Conservation (phyloP, 306 rosid species). For the Cucurbita maxima region DNA sequence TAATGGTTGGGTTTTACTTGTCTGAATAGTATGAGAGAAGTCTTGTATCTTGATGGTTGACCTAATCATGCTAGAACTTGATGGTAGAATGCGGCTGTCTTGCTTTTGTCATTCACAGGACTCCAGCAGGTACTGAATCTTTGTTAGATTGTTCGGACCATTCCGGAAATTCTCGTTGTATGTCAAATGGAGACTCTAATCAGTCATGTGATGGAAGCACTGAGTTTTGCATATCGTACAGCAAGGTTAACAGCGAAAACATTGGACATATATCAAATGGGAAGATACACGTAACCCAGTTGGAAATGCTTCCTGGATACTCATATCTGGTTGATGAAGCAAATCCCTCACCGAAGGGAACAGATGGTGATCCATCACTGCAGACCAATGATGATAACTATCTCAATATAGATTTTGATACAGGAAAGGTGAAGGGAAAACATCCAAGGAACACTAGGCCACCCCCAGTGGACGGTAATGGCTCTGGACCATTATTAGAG, state of each 20-base stretch:
- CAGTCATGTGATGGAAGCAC: slow-evolving; percentile 33
- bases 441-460: slow-evolving; percentile 22
- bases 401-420: slow-evolving; percentile 31
- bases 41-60: neutral
- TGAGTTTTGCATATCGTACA: slow-evolving; percentile 53
- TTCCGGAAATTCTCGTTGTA: slow-evolving; percentile 32
- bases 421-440: slow-evolving; percentile 31
- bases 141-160: slow-evolving; percentile 43
- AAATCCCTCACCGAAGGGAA: slow-evolving; percentile 14
- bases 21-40: neutral
- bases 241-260: slow-evolving; percentile 25
- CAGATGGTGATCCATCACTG: slow-evolving; percentile 22
- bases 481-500: slow-evolving; percentile 22
- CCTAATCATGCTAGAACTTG: slow-evolving; percentile 13
- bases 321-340: slow-evolving; percentile 38
- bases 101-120: slow-evolving; percentile 36
- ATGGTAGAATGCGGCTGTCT: slow-evolving; percentile 9
- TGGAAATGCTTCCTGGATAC: slow-evolving; percentile 37
- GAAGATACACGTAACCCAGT: slow-evolving; percentile 22
- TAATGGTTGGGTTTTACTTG: neutral
- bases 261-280: slow-evolving; percentile 23
- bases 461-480: slow-evolving; percentile 15
- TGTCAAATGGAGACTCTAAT: slow-evolving; percentile 34
- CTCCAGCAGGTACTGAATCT: slow-evolving; percentile 61
- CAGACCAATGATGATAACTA: slow-evolving; percentile 40